Base-by-base conservation (phyloP, 192 early-diverging fungal species). In the Funneliformis mosseae region DNA sequence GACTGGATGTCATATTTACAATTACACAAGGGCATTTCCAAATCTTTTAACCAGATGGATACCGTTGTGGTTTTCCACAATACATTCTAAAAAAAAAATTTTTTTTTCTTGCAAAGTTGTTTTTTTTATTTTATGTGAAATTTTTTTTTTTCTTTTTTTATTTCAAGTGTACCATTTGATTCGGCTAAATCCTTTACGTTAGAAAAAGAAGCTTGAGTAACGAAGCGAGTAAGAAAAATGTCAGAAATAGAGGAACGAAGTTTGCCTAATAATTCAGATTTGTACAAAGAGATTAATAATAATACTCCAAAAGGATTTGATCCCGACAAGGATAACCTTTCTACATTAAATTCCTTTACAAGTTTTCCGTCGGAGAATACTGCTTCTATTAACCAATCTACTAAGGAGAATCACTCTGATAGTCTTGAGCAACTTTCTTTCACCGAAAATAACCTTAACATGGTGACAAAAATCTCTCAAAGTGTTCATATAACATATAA, bases 201-300 rank as follows among this genome's bases (percentile, higher is more conserved):
- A 55, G 50, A 55, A 55, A 55, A 21, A 50, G 14, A 50, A 14
- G 4, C 50, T 55, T 21, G 50, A 55, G 18, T 55, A 55, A 55
- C 50, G 14, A 55, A 55, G 16, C 50, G 27, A 66, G 63, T 28
- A 8, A 59, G 55, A 66, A 21, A 28, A 25, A 70, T 70, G 68
- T 70, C 68, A 41, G 39, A 70, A 43, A 43, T 70, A 70, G 38
- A 70, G 21, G 68, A 7, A 39, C 68, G 42, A 8, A 70, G 21
- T 70, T 10, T 70, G 33, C n/a, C 25, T 68, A 41, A 68, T 38
- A 68, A 68, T 11, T 16, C 28, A 70, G 41, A 70, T 42, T n/a
- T 42, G 14, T 43, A 21, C n/a, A 70, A 70, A 33, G 68, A 70
- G 9, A n/a, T 70, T 70, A 42, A 43, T n/a, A 70, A 38, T 70